Evolutionary conservation across 306 rosid genomes (phyloP).

Genomic region (Begonia fuchsioides): DNA sequence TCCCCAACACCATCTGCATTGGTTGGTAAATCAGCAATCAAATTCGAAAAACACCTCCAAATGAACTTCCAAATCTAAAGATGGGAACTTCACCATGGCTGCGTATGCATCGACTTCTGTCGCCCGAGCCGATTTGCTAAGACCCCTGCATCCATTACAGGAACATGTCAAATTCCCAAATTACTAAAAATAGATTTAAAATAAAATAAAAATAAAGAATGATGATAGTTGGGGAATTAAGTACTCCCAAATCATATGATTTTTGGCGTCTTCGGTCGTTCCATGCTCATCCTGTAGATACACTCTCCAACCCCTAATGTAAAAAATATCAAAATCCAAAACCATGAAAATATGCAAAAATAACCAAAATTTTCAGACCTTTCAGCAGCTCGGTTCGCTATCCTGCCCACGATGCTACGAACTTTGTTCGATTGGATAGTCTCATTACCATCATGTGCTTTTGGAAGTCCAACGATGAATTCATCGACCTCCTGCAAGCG

Average conservation of each 20-base stretch:
- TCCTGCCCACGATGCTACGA: conserved; percentile 66
- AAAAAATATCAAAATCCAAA: conserved; percentile 10
- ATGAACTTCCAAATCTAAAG: not conserved
- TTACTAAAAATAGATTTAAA: too few species aligned
- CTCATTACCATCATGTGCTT: conserved; percentile 63
- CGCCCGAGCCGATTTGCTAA: conserved; percentile 22
- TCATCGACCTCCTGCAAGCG: conserved; percentile 64
- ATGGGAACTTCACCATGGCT: conserved; percentile 24
- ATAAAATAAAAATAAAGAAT: too few species aligned
- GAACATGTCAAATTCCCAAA: too few species aligned
- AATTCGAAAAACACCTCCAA: too few species aligned
- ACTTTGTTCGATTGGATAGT: conserved; percentile 79
- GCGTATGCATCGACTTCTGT: conserved; percentile 33
- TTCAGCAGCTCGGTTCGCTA: conserved; percentile 70
- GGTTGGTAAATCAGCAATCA: not conserved
- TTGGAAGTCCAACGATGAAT: conserved; percentile 82
- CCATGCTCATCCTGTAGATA: conserved; percentile 85
- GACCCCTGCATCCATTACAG: conserved; percentile 18
- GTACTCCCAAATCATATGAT: conserved; percentile 65
- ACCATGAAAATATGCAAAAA: not conserved
- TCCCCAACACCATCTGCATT: conserved; percentile 70
- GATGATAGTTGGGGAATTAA: not conserved
- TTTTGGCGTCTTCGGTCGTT: conserved; percentile 50
- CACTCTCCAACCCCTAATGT: conserved; percentile 89
- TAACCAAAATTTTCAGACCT: conserved; percentile 20